A percentile compares a stretch with the other conserved stretches of the same genome.
phyloP scores from a whole-genome alignment of 2,329 filamentous ascomycete genomes.

The Hysterium pulicare region DNA sequence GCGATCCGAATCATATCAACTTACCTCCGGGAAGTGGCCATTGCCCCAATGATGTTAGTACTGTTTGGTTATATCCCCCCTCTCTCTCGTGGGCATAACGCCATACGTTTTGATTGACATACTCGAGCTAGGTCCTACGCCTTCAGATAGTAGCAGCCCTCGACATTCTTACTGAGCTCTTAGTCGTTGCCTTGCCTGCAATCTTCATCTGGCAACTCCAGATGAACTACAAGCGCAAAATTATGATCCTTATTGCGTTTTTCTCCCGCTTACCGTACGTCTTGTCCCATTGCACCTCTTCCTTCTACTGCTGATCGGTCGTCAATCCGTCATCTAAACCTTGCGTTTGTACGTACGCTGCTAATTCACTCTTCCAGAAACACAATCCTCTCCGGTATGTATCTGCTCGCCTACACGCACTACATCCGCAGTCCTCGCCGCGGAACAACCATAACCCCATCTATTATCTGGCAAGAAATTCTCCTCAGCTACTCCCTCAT shows the following conservation, averaged over 20 bases:
- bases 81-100: no score
- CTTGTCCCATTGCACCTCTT: no score
- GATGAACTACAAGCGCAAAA: background rate
- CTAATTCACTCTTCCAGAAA: slow-evolving; percentile 1
- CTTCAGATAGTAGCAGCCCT: background rate
- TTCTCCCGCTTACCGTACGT: background rate
- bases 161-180: background rate
- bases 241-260: background rate
- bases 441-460: background rate
- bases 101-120: no score
- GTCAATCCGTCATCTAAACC: background rate
- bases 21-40: background rate
- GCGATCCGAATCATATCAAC: background rate
- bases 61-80: no score
- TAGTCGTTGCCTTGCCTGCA: background rate
- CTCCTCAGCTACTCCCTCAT: background rate
- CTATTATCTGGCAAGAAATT: background rate
- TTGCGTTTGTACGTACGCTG: background rate
- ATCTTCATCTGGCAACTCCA: background rate
- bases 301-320: background rate
- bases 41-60: background rate
- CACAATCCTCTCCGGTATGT: background rate
- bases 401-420: background rate
- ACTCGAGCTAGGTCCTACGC: background rate
- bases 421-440: background rate